Percentiles rank a stretch among this genome's conserved stretches.
These are phyloP conservation scores for Talaromyces wortmannii DNA, from an alignment of 495 filamentous ascomycete species.

Conservation along the genomic window DNA sequence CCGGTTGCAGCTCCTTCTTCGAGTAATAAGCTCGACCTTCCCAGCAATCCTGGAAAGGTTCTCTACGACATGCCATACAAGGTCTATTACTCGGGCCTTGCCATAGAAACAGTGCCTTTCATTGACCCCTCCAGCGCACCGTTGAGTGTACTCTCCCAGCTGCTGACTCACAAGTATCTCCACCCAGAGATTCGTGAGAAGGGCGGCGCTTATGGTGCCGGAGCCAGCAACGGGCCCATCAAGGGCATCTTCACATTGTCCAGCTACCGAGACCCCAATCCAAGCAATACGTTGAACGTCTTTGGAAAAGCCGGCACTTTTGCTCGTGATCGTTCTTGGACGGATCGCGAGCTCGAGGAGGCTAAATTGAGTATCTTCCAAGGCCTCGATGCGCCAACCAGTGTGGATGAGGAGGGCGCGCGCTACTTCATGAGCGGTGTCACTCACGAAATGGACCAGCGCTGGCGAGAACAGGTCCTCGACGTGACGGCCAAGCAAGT, in stretches of 20 bases:
- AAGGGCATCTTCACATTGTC: constrained; percentile 90
- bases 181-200: constrained; percentile 98
- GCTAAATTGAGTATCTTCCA: constrained; percentile 95
- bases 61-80: constrained; percentile 96
- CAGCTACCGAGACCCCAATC: constrained; percentile 96
- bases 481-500: constrained; percentile 82
- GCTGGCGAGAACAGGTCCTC: constrained; percentile 74
- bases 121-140: constrained; percentile 64
- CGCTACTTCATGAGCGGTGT: constrained; percentile 77
- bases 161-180: constrained; percentile 94
- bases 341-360: constrained; percentile 82
- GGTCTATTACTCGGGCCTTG: constrained; percentile 83
- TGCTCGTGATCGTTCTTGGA: constrained; percentile 80
- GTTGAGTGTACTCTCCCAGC: constrained; percentile 81
- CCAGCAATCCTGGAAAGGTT: constrained; percentile 48
- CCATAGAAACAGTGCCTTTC: constrained; percentile 81
- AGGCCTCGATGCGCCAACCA: constrained; percentile 82
- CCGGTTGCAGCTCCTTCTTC: constrained; percentile 17
- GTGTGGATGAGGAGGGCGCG: constrained; percentile 85
- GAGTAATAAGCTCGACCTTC: constrained; percentile 24
- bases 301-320: constrained; percentile 79
- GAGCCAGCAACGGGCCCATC: constrained; percentile 71
- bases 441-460: constrained; percentile 83
- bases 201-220: constrained; percentile 91
- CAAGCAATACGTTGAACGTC: constrained; percentile 76